Conservation (phyloP, 2,329 filamentous ascomycete genomes). For the Pseudocercospora musae region DNA sequence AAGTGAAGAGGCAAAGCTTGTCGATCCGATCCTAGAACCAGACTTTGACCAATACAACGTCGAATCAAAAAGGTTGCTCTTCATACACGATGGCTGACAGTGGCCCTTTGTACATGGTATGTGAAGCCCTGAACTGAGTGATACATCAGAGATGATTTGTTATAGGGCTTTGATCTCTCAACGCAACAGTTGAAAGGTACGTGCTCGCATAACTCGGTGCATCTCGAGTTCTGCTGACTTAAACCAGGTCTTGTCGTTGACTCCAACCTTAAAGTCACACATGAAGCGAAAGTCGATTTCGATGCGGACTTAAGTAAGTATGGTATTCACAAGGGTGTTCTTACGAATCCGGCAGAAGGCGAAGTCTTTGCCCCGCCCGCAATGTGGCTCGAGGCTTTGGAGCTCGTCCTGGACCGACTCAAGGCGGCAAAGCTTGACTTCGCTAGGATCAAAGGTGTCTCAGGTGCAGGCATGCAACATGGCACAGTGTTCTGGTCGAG, state of each 20-base stretch:
- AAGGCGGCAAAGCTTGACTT: slow-evolving; percentile 69
- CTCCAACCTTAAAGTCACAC: slow-evolving; percentile 73
- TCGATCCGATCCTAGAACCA: neutral
- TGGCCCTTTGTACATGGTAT: slow-evolving; percentile 19
- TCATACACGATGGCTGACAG: slow-evolving; percentile 5
- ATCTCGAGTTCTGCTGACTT: neutral
- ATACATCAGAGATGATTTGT: neutral
- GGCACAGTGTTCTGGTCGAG: slow-evolving; percentile 91
- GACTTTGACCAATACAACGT: neutral
- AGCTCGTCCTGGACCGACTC: slow-evolving; percentile 75
- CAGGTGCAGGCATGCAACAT: slow-evolving; percentile 94
- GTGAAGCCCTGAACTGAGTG: neutral
- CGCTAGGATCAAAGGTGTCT: slow-evolving; percentile 71
- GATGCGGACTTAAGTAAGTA: slow-evolving; percentile 72
- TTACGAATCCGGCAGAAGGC: slow-evolving; percentile 73
- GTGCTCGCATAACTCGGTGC: slow-evolving; percentile 61
- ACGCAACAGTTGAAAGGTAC: slow-evolving; percentile 93
- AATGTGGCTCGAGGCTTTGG: slow-evolving; percentile 90
- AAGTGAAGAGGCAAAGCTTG: neutral
- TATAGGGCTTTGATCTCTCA: slow-evolving; percentile 80
- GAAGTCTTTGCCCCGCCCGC: slow-evolving; percentile 92
- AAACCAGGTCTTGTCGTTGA: slow-evolving; percentile 72
- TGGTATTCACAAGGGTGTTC: slow-evolving; percentile 82
- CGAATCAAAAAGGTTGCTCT: neutral
- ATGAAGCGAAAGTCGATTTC: slow-evolving; percentile 91